phyloP scores from a whole-genome alignment of 139 green algal genomes.

The Volvox africanus region DNA sequence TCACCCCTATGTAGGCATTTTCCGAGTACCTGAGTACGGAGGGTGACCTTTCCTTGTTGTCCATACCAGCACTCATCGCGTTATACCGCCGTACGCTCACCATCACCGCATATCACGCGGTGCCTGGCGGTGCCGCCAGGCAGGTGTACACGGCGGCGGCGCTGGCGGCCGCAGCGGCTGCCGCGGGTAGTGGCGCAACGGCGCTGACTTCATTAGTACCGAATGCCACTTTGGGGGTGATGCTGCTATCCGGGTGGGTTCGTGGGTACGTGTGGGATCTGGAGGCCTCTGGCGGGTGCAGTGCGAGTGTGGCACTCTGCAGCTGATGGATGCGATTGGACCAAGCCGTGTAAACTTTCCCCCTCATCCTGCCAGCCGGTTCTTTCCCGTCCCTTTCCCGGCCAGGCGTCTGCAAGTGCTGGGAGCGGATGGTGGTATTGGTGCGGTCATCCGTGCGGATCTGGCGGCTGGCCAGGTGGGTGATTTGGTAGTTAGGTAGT shows the following conservation, averaged over 20 bases:
- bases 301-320: too few relatives aligned
- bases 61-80: not conserved
- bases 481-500: too few relatives aligned
- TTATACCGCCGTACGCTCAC: conserved; percentile 19
- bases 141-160: not conserved
- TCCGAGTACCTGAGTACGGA: not conserved
- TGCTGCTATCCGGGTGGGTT: not conserved
- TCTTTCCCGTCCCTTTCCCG: not conserved
- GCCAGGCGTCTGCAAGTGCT: not conserved
- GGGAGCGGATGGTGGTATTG: not conserved
- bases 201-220: not conserved
- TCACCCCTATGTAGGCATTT: not conserved
- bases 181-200: not conserved
- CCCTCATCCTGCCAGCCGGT: not conserved
- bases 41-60: not conserved
- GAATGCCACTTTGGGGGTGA: not conserved
- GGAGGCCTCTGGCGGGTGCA: too few relatives aligned
- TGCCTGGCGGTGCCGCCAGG: not conserved
- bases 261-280: not conserved
- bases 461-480: not conserved
- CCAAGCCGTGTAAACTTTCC: not conserved
- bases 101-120: not conserved
- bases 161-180: not conserved
- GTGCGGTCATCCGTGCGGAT: not conserved
- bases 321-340: too few relatives aligned